Percentiles rank a stretch among this genome's conserved stretches.
Conservation (phyloP, 2,329 filamentous ascomycete genomes). For the Calonectria ilicicola region DNA sequence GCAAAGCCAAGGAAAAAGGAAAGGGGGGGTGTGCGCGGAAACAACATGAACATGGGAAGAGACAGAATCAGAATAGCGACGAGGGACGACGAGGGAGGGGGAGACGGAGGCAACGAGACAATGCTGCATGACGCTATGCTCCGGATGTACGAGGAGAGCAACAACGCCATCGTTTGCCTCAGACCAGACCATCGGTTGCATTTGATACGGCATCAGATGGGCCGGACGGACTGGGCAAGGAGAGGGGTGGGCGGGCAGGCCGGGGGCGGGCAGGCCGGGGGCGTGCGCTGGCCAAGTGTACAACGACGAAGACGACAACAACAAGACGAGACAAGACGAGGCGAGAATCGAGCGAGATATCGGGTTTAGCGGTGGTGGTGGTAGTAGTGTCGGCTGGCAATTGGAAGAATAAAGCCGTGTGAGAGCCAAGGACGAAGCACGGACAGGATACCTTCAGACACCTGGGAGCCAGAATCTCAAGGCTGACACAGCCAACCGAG, state of each 20-base stretch:
- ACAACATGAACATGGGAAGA: constrained; percentile 1
- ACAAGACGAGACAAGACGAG: constrained; percentile 15
- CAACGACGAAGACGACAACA: not conserved
- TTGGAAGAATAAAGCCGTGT: constrained; percentile 26
- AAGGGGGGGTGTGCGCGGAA: constrained; percentile 11
- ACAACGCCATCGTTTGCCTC: constrained; percentile 23
- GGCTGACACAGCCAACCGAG: constrained; percentile 6
- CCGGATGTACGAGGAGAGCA: constrained; percentile 8
- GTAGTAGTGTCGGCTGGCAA: constrained; percentile 16
- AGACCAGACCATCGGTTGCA: constrained; percentile 23
- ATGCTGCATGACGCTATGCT: constrained; percentile 12
- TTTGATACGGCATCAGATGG: constrained; percentile 28
- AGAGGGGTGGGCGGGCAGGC: constrained; percentile 9
- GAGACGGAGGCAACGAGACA: constrained; percentile 11
- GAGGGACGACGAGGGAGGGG: constrained; percentile 2
- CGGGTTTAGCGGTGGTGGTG: constrained; percentile 32
- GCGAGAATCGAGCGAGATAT: constrained; percentile 30
- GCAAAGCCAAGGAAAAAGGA: constrained; percentile 2
- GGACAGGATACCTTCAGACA: constrained; percentile 19
- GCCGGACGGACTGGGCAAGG: constrained; percentile 18
- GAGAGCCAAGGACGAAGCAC: constrained; percentile 15
- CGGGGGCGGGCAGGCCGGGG: constrained; percentile 15
- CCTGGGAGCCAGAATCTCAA: constrained; percentile 15
- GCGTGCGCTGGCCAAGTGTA: constrained; percentile 5
- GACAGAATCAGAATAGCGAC: not conserved